Percentiles rank a stretch among this genome's conserved stretches.
These are phyloP conservation scores for Talaromyces liani DNA, from an alignment of 495 filamentous ascomycete genomes.

Conservation along the genomic window DNA sequence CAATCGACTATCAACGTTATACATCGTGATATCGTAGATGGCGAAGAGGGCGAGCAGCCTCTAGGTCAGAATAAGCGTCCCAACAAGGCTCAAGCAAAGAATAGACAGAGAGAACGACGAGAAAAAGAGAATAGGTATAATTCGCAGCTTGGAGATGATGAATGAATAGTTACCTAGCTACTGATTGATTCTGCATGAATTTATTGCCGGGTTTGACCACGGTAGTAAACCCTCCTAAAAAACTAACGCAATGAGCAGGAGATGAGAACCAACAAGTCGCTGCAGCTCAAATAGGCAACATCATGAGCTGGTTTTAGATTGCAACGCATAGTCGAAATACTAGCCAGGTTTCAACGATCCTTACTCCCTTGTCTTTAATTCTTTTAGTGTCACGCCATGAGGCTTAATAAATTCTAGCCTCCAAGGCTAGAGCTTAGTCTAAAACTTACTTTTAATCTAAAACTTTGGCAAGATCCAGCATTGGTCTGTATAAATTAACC, in stretches of 20 bases:
- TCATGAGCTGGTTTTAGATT: background rate
- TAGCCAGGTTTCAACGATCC: background rate
- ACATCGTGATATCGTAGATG: background rate
- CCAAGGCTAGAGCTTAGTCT: background rate
- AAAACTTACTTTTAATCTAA: background rate
- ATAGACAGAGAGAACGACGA: background rate
- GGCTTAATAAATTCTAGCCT: background rate
- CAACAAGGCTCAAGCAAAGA: background rate
- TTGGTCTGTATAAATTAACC: background rate
- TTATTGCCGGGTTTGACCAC: background rate
- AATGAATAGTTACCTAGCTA: background rate
- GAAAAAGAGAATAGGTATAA: background rate
- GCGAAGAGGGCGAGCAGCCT: background rate
- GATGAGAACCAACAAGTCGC: background rate
- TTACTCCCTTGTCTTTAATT: background rate
- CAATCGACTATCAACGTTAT: background rate
- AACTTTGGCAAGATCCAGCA: background rate
- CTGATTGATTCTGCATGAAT: background rate
- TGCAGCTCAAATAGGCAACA: background rate
- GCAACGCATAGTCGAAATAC: too few species aligned
- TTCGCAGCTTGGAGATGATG: background rate
- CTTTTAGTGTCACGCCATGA: background rate
- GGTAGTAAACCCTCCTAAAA: background rate
- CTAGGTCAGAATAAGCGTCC: background rate
- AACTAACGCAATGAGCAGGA: too few species aligned